phyloP scores from a whole-genome alignment of 2,329 filamentous ascomycete genomes.

The Sarocladiaceae sp. region DNA sequence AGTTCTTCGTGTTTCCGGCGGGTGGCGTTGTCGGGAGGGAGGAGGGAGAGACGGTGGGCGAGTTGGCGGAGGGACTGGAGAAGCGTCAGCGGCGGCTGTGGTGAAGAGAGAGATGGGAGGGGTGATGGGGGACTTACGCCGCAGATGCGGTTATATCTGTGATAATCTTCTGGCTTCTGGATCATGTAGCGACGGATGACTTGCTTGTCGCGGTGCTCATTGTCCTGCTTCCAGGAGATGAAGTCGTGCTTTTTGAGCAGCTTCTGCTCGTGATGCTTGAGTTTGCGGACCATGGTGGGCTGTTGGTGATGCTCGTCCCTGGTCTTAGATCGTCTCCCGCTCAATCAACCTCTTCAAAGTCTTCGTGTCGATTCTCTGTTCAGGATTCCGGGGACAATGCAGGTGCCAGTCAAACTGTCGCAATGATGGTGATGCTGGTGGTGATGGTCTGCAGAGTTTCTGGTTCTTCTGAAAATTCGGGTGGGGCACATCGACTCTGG shows the following conservation, averaged over 20 bases:
- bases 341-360: not conserved
- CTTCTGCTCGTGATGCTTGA: conserved; percentile 96
- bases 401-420: not conserved
- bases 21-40: conserved; percentile 72
- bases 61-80: conserved; percentile 75
- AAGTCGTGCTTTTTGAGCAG: conserved; percentile 92
- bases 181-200: conserved; percentile 85
- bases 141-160: conserved; percentile 58
- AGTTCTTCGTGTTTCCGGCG: conserved; percentile 81
- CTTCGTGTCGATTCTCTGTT: not conserved
- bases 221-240: conserved; percentile 85
- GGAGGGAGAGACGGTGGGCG: conserved; percentile 77
- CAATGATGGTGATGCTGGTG: conserved; percentile 4
- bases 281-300: conserved; percentile 77
- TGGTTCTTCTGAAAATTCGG: conserved; percentile 9
- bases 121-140: conserved; percentile 43
- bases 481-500: conserved; percentile 3
- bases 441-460: not conserved
- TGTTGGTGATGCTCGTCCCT: not conserved
- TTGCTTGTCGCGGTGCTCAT: conserved; percentile 73
- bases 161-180: conserved; percentile 82
- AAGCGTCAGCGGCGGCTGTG: not conserved
- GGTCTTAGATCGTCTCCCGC: not conserved
- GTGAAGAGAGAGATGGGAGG: conserved; percentile 19
- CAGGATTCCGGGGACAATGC: not conserved